A percentile compares a stretch with the other conserved stretches of the same genome.
These are phyloP conservation scores for Erigeron philadelphicus DNA, from an alignment of 140 eudicot genomes.

Conservation along the genomic window DNA sequence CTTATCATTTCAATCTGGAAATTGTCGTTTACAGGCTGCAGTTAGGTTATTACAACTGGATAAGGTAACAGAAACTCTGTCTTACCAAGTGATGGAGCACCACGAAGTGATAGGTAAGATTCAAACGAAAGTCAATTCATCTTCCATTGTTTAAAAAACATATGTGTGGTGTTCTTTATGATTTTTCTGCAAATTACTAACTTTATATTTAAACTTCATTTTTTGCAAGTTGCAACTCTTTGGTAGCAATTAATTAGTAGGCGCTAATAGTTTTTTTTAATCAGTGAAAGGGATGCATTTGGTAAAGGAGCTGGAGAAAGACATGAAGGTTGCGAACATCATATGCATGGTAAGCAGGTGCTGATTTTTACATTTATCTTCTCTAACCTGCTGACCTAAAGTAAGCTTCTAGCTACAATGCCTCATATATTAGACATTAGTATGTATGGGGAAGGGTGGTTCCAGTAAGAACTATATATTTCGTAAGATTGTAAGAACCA, in stretches of 20 bases:
- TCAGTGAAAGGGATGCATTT: constrained; percentile 94
- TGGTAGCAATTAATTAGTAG: constrained; percentile 21
- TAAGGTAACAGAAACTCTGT: constrained; percentile 63
- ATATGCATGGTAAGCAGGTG: constrained; percentile 94
- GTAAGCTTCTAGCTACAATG: too few species aligned
- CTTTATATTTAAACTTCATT: constrained; percentile 7
- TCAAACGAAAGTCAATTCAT: neutral
- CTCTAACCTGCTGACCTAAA: neutral
- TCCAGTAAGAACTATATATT: too few species aligned
- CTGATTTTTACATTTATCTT: constrained; percentile 25
- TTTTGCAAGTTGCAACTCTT: constrained; percentile 14
- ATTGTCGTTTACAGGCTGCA: constrained; percentile 63
- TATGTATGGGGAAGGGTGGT: too few species aligned
- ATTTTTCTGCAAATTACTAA: constrained; percentile 12
- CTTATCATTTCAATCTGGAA: constrained; percentile 31
- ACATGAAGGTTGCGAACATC: constrained; percentile 88
- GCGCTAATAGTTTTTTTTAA: constrained; percentile 19
- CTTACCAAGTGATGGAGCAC: constrained; percentile 91
- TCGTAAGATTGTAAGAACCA: too few species aligned
- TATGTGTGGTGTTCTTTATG: constrained; percentile 2
- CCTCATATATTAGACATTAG: too few species aligned
- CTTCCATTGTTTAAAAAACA: constrained; percentile 13
- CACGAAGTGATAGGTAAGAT: constrained; percentile 94
- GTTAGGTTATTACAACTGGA: constrained; percentile 87
- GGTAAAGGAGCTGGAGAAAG: constrained; percentile 88